These are phyloP conservation scores for Boletellus ananiceps DNA, from an alignment of 768 basidiomycete species.

Conservation along the genomic window DNA sequence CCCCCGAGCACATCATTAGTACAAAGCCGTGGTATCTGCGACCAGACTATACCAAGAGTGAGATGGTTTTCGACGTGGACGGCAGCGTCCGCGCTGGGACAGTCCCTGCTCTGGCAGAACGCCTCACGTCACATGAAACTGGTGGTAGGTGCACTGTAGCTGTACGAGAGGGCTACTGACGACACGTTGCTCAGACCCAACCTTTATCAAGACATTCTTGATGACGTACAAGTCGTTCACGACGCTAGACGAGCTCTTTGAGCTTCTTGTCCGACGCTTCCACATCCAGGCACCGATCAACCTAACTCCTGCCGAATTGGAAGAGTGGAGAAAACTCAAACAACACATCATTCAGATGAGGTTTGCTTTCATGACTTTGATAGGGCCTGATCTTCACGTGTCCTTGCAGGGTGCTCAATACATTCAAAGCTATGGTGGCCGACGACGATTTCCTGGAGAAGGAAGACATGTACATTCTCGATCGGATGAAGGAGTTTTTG, in stretches of 20 bases:
- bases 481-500: conserved; percentile 78
- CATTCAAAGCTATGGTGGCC: conserved; percentile 82
- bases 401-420: conserved; percentile 67
- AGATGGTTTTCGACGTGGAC: conserved; percentile 84
- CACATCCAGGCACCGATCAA: conserved; percentile 69
- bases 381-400: neutral
- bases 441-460: conserved; percentile 82
- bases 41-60: conserved; percentile 70
- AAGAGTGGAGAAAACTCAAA: conserved; percentile 82
- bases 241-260: conserved; percentile 74
- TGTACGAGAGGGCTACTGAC: neutral
- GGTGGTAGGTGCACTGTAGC: conserved; percentile 52
- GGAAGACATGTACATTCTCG: conserved; percentile 78
- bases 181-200: conserved; percentile 48
- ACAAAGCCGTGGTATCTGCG: conserved; percentile 80
- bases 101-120: conserved; percentile 78
- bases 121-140: conserved; percentile 86
- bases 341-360: conserved; percentile 83
- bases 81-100: conserved; percentile 85
- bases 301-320: conserved; percentile 54
- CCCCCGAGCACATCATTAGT: conserved; percentile 43
- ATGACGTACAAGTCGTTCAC: conserved; percentile 97
- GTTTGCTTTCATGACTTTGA: conserved; percentile 40
- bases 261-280: conserved; percentile 77
- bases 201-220: conserved; percentile 84